Conservation (phyloP, 2,329 filamentous ascomycete genomes). For the Meredithiella fracta region DNA sequence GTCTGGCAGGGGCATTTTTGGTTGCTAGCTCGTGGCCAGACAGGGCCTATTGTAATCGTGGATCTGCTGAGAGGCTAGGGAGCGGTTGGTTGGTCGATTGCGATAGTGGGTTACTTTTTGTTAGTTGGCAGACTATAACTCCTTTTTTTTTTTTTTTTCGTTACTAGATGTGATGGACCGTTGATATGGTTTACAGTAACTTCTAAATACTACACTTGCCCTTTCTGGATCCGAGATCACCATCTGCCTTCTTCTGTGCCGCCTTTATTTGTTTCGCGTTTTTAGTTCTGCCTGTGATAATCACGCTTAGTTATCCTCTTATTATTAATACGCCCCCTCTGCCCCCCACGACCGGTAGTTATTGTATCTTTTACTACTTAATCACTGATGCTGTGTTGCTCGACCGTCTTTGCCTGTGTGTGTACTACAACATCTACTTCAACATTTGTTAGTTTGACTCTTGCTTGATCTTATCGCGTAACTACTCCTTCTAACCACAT, state of each 20-base stretch:
- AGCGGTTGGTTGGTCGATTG: not conserved
- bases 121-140: not conserved
- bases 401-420: not conserved
- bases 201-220: not conserved
- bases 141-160: not conserved
- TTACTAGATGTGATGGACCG: too few species aligned
- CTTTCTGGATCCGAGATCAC: not conserved
- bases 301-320: too few species aligned
- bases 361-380: not conserved
- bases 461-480: constrained; percentile 8
- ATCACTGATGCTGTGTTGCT: not conserved
- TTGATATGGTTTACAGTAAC: not conserved
- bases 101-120: not conserved
- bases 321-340: not conserved
- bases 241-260: not conserved
- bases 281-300: not conserved
- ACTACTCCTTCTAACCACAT: not conserved
- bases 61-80: not conserved
- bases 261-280: not conserved
- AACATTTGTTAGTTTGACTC: not conserved
- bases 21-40: not conserved
- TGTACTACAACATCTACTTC: not conserved
- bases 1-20: not conserved
- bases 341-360: not conserved
- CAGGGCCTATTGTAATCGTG: not conserved